Base-by-base conservation (phyloP, 1,284 basidiomycete genomes). In the Sporisorium scitamineum region DNA sequence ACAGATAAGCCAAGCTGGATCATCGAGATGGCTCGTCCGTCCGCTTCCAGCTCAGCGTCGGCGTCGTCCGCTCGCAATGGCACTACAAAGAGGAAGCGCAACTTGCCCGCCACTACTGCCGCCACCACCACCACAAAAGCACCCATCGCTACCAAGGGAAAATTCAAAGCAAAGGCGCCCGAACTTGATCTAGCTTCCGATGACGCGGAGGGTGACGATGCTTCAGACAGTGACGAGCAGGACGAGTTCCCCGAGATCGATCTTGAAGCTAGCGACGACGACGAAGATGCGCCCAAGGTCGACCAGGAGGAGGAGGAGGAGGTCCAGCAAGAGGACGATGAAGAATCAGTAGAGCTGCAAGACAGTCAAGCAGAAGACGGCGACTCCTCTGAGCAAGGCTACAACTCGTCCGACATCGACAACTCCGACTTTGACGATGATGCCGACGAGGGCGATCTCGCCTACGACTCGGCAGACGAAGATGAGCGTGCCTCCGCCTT, bases 201-300 rank as follows among this genome's bases (percentile, higher is more conserved):
- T n/a, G n/a, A n/a, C n/a, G n/a, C n/a, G n/a, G n/a, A n/a, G n/a
- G n/a, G n/a, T n/a, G n/a, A n/a, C n/a, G n/a, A n/a, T n/a, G n/a
- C n/a, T n/a, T n/a, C n/a, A n/a, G n/a, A n/a, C n/a, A 61, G 64
- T 20, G 58, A 70, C 24, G 81, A 84, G 0, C 86, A 85, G 31
- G 88, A 87, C 8, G 85, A 76, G 13, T 88, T 88, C 61, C 87
- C 88, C 0, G 88, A 88, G 75, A 84, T 88, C 51, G 87, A 88
- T 65, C 72, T 85, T 14, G 86, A 85, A 31, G 80, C 60, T 5
- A 85, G 84, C 65, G 82, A 84, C 22, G 54, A 84, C 22, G 54
- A 86, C 29, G 70, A 66, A 11, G 73, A 73, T 1, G 74, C 59
- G 11, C 62, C 60, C 16, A 72, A 63, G 3, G 69, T 71, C 13